phyloP scores from a whole-genome alignment of 2,329 filamentous ascomycete species.

The Talaromyces sp. region DNA sequence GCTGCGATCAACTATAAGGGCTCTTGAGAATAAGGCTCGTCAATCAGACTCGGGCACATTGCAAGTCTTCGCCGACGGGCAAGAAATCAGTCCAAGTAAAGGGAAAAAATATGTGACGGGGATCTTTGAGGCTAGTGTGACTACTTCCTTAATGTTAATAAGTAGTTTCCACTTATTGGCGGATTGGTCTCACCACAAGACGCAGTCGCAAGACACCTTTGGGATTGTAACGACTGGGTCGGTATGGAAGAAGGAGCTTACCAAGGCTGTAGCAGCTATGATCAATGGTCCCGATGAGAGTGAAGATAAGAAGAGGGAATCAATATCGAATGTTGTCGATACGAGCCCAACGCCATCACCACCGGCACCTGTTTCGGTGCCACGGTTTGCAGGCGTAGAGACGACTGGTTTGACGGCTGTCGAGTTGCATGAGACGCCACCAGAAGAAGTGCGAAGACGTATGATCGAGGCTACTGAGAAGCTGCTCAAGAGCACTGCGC shows the following conservation, averaged over 20 bases:
- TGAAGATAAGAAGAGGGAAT: conserved; percentile 23
- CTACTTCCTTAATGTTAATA: conserved; percentile 58
- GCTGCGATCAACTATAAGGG: conserved; percentile 49
- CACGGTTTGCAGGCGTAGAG: conserved; percentile 72
- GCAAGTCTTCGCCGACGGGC: not conserved
- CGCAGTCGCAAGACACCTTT: conserved; percentile 54
- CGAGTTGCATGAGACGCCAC: conserved; percentile 69
- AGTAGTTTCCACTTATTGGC: conserved; percentile 36
- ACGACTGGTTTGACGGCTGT: conserved; percentile 77
- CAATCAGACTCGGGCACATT: not conserved
- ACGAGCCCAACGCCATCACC: not conserved
- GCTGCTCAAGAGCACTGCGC: conserved; percentile 52
- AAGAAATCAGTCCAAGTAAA: conserved; percentile 6
- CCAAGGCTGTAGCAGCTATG: conserved; percentile 61
- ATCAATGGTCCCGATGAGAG: conserved; percentile 51
- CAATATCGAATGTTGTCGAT: conserved; percentile 23
- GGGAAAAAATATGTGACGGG: conserved; percentile 62
- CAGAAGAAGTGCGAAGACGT: conserved; percentile 60
- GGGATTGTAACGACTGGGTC: conserved; percentile 86
- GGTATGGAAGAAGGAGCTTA: conserved; percentile 75
- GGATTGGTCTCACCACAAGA: conserved; percentile 26
- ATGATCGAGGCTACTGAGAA: conserved; percentile 68
- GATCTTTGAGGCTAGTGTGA: conserved; percentile 82
- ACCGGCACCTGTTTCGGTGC: conserved; percentile 13
- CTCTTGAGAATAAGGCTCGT: conserved; percentile 18